Evolutionary conservation across 1,139 yeast species (phyloP).

Genomic region (Nakaseomyces nivariensis): DNA sequence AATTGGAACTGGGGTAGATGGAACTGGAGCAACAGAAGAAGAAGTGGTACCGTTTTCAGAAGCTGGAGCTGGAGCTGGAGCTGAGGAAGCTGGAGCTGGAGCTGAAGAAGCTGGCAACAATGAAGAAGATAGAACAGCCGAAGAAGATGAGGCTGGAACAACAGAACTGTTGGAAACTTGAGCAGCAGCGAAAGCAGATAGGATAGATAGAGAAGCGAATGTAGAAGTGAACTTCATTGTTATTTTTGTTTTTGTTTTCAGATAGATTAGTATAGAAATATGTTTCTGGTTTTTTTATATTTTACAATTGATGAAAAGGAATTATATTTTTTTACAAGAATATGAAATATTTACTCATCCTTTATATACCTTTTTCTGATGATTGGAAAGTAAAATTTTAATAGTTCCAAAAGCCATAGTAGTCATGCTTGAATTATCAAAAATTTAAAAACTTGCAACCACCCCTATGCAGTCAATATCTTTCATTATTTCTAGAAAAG

Average conservation of each 20-base stretch:
- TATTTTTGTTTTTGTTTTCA: neutral
- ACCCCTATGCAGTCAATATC: neutral
- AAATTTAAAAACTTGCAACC: too few species aligned
- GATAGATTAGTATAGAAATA: neutral
- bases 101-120: neutral
- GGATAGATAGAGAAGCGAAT: slow-evolving; percentile 1
- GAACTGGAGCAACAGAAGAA: neutral
- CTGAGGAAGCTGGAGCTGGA: neutral
- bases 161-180: neutral
- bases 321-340: too few species aligned
- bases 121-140: neutral
- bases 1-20: neutral
- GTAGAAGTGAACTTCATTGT: slow-evolving; percentile 3
- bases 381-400: too few species aligned
- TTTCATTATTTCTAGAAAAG: neutral
- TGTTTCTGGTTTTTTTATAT: neutral
- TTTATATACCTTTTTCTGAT: too few species aligned
- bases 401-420: too few species aligned
- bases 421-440: too few species aligned
- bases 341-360: too few species aligned
- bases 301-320: neutral
- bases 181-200: neutral
- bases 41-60: neutral
- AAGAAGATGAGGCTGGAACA: neutral
- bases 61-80: neutral